Conservation (phyloP, 2,329 filamentous ascomycete species). For the Didymella pinodella region DNA sequence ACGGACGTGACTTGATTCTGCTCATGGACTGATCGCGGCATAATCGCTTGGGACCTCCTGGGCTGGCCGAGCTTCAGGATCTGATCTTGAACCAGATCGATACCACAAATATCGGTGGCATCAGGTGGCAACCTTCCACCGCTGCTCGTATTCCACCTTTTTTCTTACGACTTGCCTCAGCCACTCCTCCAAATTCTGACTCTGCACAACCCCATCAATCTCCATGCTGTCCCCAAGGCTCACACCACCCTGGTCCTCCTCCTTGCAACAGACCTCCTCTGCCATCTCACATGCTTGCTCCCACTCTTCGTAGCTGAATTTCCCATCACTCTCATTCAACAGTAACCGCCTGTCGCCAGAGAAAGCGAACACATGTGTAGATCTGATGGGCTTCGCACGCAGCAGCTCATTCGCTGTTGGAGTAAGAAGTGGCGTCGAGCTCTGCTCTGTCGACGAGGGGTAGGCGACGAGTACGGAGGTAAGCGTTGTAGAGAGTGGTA, state of each 20-base stretch:
- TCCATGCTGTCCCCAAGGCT: conserved; percentile 50
- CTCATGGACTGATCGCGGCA: no score
- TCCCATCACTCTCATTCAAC: conserved; percentile 81
- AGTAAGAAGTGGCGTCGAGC: conserved; percentile 55
- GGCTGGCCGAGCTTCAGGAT: no score
- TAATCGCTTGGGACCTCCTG: no score
- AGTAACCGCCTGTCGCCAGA: conserved; percentile 72
- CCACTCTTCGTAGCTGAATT: conserved; percentile 80
- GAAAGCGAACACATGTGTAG: conserved; percentile 84
- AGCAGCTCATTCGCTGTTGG: conserved; percentile 71
- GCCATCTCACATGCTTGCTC: conserved; percentile 72
- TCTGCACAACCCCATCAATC: conserved; percentile 43
- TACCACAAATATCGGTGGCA: no score
- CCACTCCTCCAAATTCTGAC: conserved; percentile 49
- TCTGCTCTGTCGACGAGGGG: conserved; percentile 69
- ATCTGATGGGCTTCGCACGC: conserved; percentile 75
- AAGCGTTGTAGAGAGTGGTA: conserved; percentile 80
- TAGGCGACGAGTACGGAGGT: conserved; percentile 84
- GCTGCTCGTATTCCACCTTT: conserved; percentile 52
- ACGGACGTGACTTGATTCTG: no score
- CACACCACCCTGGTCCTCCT: conserved; percentile 48
- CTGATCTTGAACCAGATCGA: no score
- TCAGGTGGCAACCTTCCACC: conserved; percentile 53
- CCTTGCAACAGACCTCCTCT: conserved; percentile 68
- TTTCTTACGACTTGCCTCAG: conserved; percentile 51